Percentiles rank a stretch among this genome's conserved stretches.
Conservation (phyloP, 2,329 filamentous ascomycete genomes). For the Apiospora kogelbergensis region DNA sequence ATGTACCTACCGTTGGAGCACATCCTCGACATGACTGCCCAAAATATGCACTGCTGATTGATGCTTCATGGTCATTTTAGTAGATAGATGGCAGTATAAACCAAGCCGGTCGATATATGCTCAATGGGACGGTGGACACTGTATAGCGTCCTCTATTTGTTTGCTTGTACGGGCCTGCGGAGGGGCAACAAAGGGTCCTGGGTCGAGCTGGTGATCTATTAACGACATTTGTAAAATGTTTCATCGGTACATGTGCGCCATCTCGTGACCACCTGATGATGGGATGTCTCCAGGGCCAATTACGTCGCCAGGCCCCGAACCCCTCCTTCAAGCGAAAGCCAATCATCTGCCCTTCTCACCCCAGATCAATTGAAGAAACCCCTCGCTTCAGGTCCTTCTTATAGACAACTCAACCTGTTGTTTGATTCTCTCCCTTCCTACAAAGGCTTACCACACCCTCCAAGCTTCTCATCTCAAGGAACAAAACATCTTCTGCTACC, state of each 20-base stretch:
- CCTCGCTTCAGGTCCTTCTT: background rate
- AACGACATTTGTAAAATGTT: background rate
- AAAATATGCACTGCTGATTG: background rate
- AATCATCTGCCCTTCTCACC: background rate
- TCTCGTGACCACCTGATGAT: slow-evolving; percentile 6
- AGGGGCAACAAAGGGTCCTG: background rate
- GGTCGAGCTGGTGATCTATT: background rate
- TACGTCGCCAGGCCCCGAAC: slow-evolving; percentile 6
- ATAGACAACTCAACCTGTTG: background rate
- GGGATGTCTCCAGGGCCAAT: slow-evolving; percentile 4
- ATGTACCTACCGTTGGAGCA: background rate
- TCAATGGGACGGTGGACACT: background rate
- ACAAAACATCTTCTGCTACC: background rate
- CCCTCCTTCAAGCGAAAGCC: slow-evolving; percentile 3
- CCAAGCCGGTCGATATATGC: background rate
- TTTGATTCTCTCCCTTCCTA: background rate
- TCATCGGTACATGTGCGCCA: slow-evolving; percentile 3
- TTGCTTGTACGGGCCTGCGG: background rate
- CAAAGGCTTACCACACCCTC: background rate
- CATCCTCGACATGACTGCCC: background rate
- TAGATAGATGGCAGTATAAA: background rate
- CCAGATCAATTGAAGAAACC: slow-evolving; percentile 7
- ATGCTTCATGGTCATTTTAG: background rate
- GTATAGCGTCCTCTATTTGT: background rate
- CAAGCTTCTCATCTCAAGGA: background rate